phyloP scores from a whole-genome alignment of 108 stramenopile genomes.

The Cyclostephanos invisitatus region DNA sequence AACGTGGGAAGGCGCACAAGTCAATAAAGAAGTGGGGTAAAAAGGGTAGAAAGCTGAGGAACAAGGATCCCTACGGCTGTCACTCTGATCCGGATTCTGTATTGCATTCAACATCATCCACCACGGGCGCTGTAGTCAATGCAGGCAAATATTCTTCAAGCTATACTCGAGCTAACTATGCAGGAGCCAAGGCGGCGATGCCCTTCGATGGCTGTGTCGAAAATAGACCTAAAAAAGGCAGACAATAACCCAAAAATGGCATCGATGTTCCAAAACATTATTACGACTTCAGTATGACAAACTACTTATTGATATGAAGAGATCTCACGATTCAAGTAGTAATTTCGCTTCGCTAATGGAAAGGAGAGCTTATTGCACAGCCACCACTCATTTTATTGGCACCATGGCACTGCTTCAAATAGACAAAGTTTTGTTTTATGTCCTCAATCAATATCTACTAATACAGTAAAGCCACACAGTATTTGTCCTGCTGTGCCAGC shows the following conservation, averaged over 20 bases:
- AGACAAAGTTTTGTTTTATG: no score
- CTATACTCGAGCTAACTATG: slow-evolving; percentile 71
- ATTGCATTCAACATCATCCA: slow-evolving; percentile 24
- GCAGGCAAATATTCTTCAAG: slow-evolving; percentile 68
- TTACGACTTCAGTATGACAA: background rate
- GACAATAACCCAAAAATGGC: background rate
- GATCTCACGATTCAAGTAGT: background rate
- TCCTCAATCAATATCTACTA: no score
- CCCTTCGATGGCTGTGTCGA: slow-evolving; percentile 10
- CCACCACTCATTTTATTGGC: no score
- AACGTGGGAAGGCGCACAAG: slow-evolving; percentile 59
- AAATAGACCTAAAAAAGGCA: slow-evolving; percentile 27
- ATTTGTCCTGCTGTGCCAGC: no score
- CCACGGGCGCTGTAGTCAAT: slow-evolving; percentile 49
- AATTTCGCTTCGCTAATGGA: background rate
- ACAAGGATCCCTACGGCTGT: slow-evolving; percentile 92
- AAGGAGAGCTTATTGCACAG: no score
- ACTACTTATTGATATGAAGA: background rate
- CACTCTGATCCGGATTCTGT: slow-evolving; percentile 69
- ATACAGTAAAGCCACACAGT: no score
- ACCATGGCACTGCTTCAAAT: no score
- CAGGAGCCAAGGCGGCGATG: slow-evolving; percentile 47
- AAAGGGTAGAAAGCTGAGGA: slow-evolving; percentile 82
- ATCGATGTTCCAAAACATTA: background rate
- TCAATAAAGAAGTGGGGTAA: slow-evolving; percentile 83